Percentiles rank a stretch among this genome's conserved stretches.
phyloP scores from a whole-genome alignment of 1,284 basidiomycete genomes.

The Volvariella surrecta region DNA sequence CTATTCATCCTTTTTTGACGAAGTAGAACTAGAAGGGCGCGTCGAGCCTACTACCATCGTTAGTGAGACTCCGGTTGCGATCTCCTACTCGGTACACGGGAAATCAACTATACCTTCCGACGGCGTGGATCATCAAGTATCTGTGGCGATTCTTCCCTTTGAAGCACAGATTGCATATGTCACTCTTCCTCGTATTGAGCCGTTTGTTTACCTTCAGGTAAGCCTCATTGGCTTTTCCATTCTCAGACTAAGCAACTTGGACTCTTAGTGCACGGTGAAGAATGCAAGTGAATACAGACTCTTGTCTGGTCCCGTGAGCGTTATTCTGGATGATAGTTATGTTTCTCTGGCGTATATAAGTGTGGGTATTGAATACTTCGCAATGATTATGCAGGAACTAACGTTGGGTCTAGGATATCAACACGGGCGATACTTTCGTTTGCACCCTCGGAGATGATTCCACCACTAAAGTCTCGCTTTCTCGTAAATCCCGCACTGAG shows the following conservation, averaged over 20 bases:
- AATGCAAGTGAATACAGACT: conserved; percentile 45
- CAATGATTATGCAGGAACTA: conserved; percentile 1
- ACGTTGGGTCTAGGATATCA: conserved; percentile 27
- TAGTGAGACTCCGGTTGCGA: conserved; percentile 40
- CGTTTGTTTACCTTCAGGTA: conserved; percentile 39
- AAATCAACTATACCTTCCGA: conserved; percentile 42
- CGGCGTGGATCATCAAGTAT: conserved; percentile 43
- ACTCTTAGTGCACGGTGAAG: conserved; percentile 32
- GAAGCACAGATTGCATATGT: conserved; percentile 38
- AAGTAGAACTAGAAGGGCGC: conserved; percentile 14
- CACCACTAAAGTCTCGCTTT: conserved; percentile 37
- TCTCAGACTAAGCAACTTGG: conserved; percentile 5
- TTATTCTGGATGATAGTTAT: conserved; percentile 42
- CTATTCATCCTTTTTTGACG: conserved; percentile 16
- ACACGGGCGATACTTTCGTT: conserved; percentile 38
- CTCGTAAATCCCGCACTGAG: conserved; percentile 27
- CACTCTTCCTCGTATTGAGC: conserved; percentile 36
- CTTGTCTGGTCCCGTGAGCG: conserved; percentile 40
- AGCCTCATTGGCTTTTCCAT: conserved; percentile 9
- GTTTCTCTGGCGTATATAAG: conserved; percentile 38
- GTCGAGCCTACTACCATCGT: conserved; percentile 31
- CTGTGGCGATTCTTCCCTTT: conserved; percentile 39
- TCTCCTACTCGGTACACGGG: conserved; percentile 41
- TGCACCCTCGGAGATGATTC: conserved; percentile 49
- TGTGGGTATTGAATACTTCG: conserved; percentile 19